Evolutionary conservation across 2,329 filamentous ascomycete genomes (phyloP), one percentile per base, ranked within the genome.

Genomic region (Nectriaceae sp.): DNA sequence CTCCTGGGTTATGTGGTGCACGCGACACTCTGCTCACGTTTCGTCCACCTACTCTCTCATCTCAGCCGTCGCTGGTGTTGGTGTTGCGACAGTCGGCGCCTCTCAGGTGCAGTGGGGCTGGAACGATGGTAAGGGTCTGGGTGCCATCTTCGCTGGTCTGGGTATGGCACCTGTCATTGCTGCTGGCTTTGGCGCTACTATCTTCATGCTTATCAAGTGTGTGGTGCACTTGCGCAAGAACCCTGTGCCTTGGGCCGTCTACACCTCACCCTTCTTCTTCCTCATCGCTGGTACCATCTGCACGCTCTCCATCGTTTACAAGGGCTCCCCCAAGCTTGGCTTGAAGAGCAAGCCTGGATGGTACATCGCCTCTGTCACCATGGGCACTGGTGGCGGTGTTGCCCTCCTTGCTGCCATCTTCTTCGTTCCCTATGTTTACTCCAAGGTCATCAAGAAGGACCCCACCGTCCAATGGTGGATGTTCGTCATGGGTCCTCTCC

Each of bases 1-100:
- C 2, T 73, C 77, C 10, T 91, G 87, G 87, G 85, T 90, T 40
- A 90, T 89, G 85, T 90, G 86, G 85, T 90, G 87, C 68, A 90
- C 87, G 2, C 76, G 78, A 40, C 77, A 90, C 75, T 87, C 84
- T 4, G 84, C 85, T 50, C 87, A 88, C 70, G 85, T 88, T 58
- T 88, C 85, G 0, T 87, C 85, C 1, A 88, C 85, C 21, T 87
- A 88, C 75, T 87, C 85, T 0, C 78, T 89, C 45, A 80, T 88
- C 63, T 87, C 84, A 0, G 78, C 84, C 48, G 77, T 89, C 33
- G 84, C 83, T 49, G 84, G 85, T 70, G 85, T 88, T 35, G 85
- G 84, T 70, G 80, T 88, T 55, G 85, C 85, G 0, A 82, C 82
- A 3, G 83, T 80, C 46, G 85, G 84, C 31, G 83, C 81, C 21